Evolutionary conservation across 2,329 filamentous ascomycete species (phyloP), one percentile per base, ranked within the genome.

Genomic region (Claviceps paspali): DNA sequence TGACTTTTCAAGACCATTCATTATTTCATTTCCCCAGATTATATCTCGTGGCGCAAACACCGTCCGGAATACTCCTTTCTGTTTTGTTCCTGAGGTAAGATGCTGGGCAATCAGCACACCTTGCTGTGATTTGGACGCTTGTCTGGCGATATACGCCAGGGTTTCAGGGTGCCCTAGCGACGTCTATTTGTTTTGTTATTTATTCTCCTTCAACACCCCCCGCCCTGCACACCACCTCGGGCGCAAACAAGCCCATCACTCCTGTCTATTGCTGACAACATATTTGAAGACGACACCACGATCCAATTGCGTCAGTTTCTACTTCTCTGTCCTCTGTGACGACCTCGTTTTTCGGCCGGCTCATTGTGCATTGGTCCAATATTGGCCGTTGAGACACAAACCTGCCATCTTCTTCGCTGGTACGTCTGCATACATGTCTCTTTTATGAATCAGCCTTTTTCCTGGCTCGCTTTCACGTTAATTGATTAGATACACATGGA

Each of bases 341-440:
- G 9, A 36, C 35, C 36, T 40, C 27, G n/a, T 38, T 35, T 15
- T 30, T n/a, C 21, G 24, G 22, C 15, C 31, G 26, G 33, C 26
- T 4, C 15, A 24, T 30, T 31, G n/a, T 38, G 30, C 26, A 22
- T 22, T 33, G 30, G 27, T n/a, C 21, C 23, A 19, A 28, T 14
- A 5, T 30, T 21, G 35, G 17, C 21, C 10, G n/a, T 34, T 28
- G 9, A 30, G 34, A 30, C 18, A 19, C 35, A 19, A 26, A 34
- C 18, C 27, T 24, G 18, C 31, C 17, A 21, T 36, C 7, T 29
- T 37, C 17, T 30, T 36, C 35, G 21, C 35, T 18, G 30, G 38
- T 38, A 38, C 17, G 38, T n/a, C n/a, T 40, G 23, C 14, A 30
- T 30, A 18, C 26, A 29, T 21, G 18, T 14, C 14, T 8, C 6